Conservation (phyloP, 768 basidiomycete genomes). For the Russula foetens region DNA sequence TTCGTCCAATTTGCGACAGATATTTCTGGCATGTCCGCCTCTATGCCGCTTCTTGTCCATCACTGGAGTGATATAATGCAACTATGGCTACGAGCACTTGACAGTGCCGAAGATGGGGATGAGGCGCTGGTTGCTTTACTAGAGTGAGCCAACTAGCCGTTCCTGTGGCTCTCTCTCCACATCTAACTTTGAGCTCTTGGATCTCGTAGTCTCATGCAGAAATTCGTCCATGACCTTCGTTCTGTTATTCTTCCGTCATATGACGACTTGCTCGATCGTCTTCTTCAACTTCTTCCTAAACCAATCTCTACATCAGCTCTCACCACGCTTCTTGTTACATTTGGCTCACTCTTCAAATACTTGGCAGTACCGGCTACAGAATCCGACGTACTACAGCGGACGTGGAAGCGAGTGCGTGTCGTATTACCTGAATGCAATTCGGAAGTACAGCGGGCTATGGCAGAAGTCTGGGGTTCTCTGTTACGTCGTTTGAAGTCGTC, state of each 20-base stretch:
- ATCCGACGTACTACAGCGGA: conserved; percentile 43
- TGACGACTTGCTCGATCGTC: conserved; percentile 41
- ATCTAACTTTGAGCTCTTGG: conserved; percentile 13
- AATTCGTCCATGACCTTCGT: conserved; percentile 74
- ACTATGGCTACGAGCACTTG: conserved; percentile 54
- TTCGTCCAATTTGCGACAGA: conserved; percentile 64
- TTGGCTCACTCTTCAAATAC: conserved; percentile 63
- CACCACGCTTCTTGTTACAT: conserved; percentile 55
- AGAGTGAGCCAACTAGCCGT: conserved; percentile 45
- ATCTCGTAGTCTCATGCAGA: conserved; percentile 58
- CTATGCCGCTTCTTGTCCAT: conserved; percentile 74
- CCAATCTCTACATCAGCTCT: conserved; percentile 53
- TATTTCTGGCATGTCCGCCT: conserved; percentile 53
- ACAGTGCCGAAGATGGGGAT: conserved; percentile 62
- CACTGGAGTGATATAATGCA: conserved; percentile 65
- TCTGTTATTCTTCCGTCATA: conserved; percentile 63
- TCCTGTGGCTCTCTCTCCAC: not conserved
- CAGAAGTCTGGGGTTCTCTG: conserved; percentile 82
- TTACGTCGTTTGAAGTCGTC: conserved; percentile 62
- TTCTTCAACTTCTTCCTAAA: conserved; percentile 50
- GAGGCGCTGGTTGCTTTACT: conserved; percentile 68
- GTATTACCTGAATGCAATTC: conserved; percentile 52
- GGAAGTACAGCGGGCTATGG: conserved; percentile 68
- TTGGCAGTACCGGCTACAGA: conserved; percentile 59
- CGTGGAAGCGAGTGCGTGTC: conserved; percentile 48